Conservation (phyloP, 306 rosid species). For the Erythrophleum fordii region DNA sequence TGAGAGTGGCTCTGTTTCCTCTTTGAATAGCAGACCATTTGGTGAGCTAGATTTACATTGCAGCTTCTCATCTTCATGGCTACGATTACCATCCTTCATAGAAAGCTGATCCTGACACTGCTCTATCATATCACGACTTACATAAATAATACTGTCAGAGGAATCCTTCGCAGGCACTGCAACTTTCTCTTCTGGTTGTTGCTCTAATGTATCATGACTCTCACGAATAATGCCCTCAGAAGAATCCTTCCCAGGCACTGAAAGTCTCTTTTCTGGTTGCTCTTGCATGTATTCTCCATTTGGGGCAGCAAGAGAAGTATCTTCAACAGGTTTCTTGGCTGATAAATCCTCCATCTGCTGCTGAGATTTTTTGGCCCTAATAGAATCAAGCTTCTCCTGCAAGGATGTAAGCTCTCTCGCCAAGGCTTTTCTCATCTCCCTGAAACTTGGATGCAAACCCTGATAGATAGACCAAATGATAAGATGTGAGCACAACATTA, state of each 20-base stretch:
- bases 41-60: conserved; percentile 1
- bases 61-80: neutral
- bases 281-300: conserved; percentile 13
- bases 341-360: conserved; percentile 22
- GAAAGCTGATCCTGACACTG: neutral
- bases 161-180: neutral
- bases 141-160: neutral
- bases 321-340: conserved; percentile 25
- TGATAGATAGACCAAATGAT: conserved; percentile 27
- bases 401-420: conserved; percentile 75
- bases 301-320: neutral
- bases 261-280: conserved; percentile 30
- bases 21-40: neutral
- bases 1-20: neutral
- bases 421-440: conserved; percentile 80
- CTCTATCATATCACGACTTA: neutral
- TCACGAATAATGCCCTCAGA: neutral
- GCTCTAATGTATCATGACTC: neutral
- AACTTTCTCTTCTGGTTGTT: conserved; percentile 27
- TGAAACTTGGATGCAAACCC: conserved; percentile 71
- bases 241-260: neutral
- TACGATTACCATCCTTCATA: neutral
- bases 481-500: neutral
- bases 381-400: conserved; percentile 75
- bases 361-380: conserved; percentile 32